A percentile compares a stretch with the other conserved stretches of the same genome.
Conservation (phyloP, 106 monocot genomes). For the Dendrobium chrysotoxum region DNA sequence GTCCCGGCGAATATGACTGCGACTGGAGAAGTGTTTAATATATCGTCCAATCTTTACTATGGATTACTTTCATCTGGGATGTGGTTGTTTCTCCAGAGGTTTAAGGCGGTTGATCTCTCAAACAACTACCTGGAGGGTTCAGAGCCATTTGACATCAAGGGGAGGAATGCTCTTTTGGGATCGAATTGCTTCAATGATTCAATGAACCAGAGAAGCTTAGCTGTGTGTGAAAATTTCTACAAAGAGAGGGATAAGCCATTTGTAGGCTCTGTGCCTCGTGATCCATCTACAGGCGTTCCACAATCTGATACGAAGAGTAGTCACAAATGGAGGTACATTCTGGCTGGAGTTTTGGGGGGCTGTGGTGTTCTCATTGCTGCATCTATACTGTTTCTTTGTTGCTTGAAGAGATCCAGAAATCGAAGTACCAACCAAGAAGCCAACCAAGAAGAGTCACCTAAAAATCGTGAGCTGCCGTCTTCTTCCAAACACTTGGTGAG, state of each 20-base stretch:
- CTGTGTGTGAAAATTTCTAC: constrained; percentile 60
- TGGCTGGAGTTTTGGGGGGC: constrained; percentile 47
- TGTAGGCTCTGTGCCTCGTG: constrained; percentile 14
- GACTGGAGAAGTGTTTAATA: constrained; percentile 24
- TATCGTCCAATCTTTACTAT: constrained; percentile 53
- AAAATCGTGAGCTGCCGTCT: background rate
- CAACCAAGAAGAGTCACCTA: constrained; percentile 1
- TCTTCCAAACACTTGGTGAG: constrained; percentile 9
- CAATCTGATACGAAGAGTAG: constrained; percentile 8
- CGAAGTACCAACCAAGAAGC: background rate
- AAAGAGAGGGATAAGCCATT: constrained; percentile 19
- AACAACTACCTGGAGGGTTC: constrained; percentile 60
- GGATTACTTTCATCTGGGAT: constrained; percentile 26
- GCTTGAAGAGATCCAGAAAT: constrained; percentile 17
- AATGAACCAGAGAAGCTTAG: constrained; percentile 43
- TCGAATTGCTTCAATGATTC: constrained; percentile 50
- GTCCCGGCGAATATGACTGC: constrained; percentile 5
- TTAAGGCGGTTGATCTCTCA: constrained; percentile 39
- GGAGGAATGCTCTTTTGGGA: constrained; percentile 7
- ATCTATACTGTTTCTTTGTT: constrained; percentile 16
- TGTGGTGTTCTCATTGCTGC: constrained; percentile 18
- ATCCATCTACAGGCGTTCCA: constrained; percentile 2
- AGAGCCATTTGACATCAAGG: background rate
- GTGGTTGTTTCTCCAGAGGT: constrained; percentile 18
- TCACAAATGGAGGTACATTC: constrained; percentile 34